These are phyloP conservation scores for Exophiala oligosperma DNA, from an alignment of 2,329 filamentous ascomycete genomes.

Conservation along the genomic window DNA sequence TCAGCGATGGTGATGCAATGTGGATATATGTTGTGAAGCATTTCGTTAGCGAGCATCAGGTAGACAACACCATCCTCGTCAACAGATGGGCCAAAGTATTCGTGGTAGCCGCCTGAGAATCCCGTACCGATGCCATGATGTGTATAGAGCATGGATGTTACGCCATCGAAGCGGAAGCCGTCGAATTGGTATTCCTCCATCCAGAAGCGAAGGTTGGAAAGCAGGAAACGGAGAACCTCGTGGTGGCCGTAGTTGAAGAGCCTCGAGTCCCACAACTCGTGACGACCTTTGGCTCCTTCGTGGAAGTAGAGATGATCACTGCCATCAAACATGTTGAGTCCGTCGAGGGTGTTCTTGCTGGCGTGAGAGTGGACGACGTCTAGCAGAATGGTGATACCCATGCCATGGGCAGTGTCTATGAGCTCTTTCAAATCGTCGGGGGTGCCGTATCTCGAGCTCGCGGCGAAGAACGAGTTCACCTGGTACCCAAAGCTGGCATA, in stretches of 20 bases:
- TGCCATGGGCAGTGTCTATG: slow-evolving; percentile 86
- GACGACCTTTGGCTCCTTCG: slow-evolving; percentile 75
- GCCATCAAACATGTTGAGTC: slow-evolving; percentile 93
- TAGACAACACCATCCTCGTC: slow-evolving; percentile 95
- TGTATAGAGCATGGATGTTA: slow-evolving; percentile 95
- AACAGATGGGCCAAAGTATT: slow-evolving; percentile 88
- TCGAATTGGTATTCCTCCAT: slow-evolving; percentile 98
- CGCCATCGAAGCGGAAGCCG: slow-evolving; percentile 95
- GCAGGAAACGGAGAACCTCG: slow-evolving; percentile 90
- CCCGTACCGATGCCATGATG: slow-evolving; percentile 98
- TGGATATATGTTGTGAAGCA: slow-evolving; percentile 89
- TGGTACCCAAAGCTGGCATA: slow-evolving; percentile 99
- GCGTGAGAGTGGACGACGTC: slow-evolving; percentile 98
- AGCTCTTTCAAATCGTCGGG: slow-evolving; percentile 96
- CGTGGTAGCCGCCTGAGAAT: slow-evolving; percentile 96
- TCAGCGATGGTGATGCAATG: slow-evolving; percentile 89
- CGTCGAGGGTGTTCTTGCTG: slow-evolving; percentile 94
- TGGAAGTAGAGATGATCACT: slow-evolving; percentile 97
- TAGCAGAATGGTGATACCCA: slow-evolving; percentile 87
- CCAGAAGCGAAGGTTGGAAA: slow-evolving; percentile 97
- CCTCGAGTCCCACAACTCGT: slow-evolving; percentile 94
- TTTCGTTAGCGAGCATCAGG: slow-evolving; percentile 92
- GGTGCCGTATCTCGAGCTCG: slow-evolving; percentile 89
- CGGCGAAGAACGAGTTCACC: slow-evolving; percentile 97
- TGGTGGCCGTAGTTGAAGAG: slow-evolving; percentile 96